phyloP scores from a whole-genome alignment of 768 basidiomycete genomes.

The Phaeotremella fagi region DNA sequence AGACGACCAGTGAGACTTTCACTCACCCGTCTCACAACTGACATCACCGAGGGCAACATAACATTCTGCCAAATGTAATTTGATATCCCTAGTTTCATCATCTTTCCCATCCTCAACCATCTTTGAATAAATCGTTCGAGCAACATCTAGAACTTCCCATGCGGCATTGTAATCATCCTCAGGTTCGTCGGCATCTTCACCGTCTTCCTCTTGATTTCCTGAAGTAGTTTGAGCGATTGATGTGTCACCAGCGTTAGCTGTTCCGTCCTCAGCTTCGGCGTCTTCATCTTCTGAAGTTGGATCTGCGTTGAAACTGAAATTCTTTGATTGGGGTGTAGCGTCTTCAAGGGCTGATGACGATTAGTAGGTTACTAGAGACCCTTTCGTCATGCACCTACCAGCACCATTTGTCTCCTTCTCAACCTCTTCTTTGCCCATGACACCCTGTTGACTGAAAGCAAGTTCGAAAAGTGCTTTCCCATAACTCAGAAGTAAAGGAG shows the following conservation, averaged over 20 bases:
- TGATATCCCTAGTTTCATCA: constrained; percentile 53
- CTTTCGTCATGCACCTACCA: no score
- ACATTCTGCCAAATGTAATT: constrained; percentile 82
- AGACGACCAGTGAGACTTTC: no score
- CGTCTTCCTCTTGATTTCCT: constrained; percentile 53
- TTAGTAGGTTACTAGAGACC: neutral
- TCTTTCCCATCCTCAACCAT: constrained; percentile 54
- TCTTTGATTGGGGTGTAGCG: constrained; percentile 1
- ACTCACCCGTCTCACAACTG: constrained; percentile 87
- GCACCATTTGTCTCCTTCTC: constrained; percentile 48
- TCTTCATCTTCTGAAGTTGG: constrained; percentile 16
- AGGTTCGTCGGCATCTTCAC: constrained; percentile 52
- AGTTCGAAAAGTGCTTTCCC: constrained; percentile 91
- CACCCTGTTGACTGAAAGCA: constrained; percentile 75
- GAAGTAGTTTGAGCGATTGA: constrained; percentile 48
- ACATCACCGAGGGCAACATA: constrained; percentile 90
- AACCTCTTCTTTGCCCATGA: constrained; percentile 81
- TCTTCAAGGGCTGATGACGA: constrained; percentile 16
- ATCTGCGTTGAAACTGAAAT: constrained; percentile 22
- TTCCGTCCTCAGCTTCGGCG: constrained; percentile 15
- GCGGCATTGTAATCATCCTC: constrained; percentile 98
- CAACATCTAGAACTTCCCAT: constrained; percentile 96
- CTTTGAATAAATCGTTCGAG: constrained; percentile 77
- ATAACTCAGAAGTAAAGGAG: constrained; percentile 83
- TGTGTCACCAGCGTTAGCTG: neutral